Conservation (phyloP, 2,329 filamentous ascomycete species). For the Aspergillus fumigatus region DNA sequence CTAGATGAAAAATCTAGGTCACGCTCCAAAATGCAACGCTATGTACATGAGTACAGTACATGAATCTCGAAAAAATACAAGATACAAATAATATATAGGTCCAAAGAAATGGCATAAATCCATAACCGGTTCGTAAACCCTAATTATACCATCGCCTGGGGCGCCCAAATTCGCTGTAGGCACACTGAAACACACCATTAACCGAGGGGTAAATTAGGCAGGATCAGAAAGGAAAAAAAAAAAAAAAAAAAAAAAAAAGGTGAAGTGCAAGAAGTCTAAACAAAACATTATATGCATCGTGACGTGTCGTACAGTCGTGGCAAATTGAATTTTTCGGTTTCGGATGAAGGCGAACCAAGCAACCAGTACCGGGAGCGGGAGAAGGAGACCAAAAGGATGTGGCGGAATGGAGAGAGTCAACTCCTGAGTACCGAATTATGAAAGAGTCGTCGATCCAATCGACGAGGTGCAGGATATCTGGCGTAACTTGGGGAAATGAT, state of each 20-base stretch:
- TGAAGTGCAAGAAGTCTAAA: slow-evolving; percentile 13
- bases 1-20: background rate
- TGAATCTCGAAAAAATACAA: slow-evolving; percentile 3
- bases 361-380: slow-evolving; percentile 6
- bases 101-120: slow-evolving; percentile 10
- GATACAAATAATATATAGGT: slow-evolving; percentile 4
- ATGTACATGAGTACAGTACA: slow-evolving; percentile 13
- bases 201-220: slow-evolving; percentile 3
- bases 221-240: slow-evolving; percentile 1
- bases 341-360: slow-evolving; percentile 15
- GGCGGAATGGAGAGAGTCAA: slow-evolving; percentile 7
- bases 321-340: slow-evolving; percentile 20
- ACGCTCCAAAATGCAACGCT: slow-evolving; percentile 2
- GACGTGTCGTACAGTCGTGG: slow-evolving; percentile 29
- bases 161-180: slow-evolving; percentile 1
- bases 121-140: slow-evolving; percentile 16
- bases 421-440: slow-evolving; percentile 1
- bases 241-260: slow-evolving; percentile 5
- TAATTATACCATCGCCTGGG: slow-evolving; percentile 9
- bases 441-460: slow-evolving; percentile 9
- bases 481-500: slow-evolving; percentile 7
- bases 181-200: background rate
- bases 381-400: slow-evolving; percentile 3
- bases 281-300: slow-evolving; percentile 25
- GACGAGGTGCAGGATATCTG: slow-evolving; percentile 1